Conservation (phyloP, 495 filamentous ascomycete species). For the Aspergillus mulundensis region DNA sequence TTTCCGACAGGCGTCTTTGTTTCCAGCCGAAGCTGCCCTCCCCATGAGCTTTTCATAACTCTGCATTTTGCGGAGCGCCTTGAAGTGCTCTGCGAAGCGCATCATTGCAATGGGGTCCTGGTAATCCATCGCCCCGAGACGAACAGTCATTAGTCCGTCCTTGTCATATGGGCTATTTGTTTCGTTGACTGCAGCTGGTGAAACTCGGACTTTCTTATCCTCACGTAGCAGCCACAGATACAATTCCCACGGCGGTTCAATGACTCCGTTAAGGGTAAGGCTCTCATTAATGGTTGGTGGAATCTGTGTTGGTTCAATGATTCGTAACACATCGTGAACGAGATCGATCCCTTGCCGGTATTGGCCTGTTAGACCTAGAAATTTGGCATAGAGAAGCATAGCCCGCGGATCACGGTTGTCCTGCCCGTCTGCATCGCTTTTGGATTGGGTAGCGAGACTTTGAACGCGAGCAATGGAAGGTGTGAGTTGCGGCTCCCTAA, state of each 20-base stretch:
- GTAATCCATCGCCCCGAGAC: conserved; percentile 27
- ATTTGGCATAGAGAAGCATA: conserved; percentile 28
- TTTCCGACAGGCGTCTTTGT: conserved; percentile 26
- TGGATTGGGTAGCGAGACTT: conserved; percentile 14
- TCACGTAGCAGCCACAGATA: conserved; percentile 22
- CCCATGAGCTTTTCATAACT: conserved; percentile 36
- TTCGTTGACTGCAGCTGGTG: no score
- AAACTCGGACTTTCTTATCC: conserved; percentile 12
- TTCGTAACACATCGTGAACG: conserved; percentile 23
- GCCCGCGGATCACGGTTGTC: conserved; percentile 24
- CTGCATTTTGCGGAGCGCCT: conserved; percentile 21
- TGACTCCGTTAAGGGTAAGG: not conserved
- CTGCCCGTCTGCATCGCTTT: not conserved
- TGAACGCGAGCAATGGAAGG: conserved; percentile 19
- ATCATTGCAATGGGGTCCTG: conserved; percentile 29
- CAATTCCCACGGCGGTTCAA: conserved; percentile 20
- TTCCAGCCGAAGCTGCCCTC: conserved; percentile 28
- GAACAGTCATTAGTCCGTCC: not conserved
- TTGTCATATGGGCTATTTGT: not conserved
- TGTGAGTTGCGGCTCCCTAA: not conserved
- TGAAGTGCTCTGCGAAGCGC: conserved; percentile 23
- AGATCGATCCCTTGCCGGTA: conserved; percentile 22
- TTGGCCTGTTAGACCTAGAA: conserved; percentile 22
- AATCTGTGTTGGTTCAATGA: conserved; percentile 14
- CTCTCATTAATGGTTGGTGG: not conserved